phyloP scores from a whole-genome alignment of 1,284 basidiomycete species.

The Tranzscheliella williamsii region DNA sequence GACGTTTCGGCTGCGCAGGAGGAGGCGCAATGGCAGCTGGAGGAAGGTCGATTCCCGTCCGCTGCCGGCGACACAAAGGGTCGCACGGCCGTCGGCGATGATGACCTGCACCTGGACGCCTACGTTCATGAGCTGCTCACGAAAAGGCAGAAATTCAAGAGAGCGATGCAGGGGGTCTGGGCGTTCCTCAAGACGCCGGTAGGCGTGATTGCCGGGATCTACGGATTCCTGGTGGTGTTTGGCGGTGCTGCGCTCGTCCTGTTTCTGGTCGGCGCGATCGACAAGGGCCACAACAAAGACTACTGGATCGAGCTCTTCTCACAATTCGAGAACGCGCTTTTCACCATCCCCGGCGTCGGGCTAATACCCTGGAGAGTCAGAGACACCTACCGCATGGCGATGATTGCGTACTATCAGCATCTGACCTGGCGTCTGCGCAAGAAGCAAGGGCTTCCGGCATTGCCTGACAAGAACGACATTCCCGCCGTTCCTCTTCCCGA shows the following conservation, averaged over 20 bases:
- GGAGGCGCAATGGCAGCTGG: slow-evolving; percentile 19
- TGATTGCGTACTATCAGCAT: slow-evolving; percentile 69
- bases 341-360: slow-evolving; percentile 71
- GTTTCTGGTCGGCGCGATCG: slow-evolving; percentile 31
- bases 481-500: slow-evolving; percentile 63
- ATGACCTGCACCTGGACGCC: slow-evolving; percentile 34
- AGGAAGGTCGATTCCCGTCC: slow-evolving; percentile 10
- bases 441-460: slow-evolving; percentile 20
- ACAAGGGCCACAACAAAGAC: slow-evolving; percentile 34
- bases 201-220: slow-evolving; percentile 74
- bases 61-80: background rate
- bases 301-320: slow-evolving; percentile 75
- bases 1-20: slow-evolving; percentile 5
- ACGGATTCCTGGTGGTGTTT: slow-evolving; percentile 68
- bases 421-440: slow-evolving; percentile 20
- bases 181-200: slow-evolving; percentile 76
- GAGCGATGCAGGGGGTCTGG: slow-evolving; percentile 75
- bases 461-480: slow-evolving; percentile 31
- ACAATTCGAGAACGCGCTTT: slow-evolving; percentile 77
- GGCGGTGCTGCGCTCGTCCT: slow-evolving; percentile 37
- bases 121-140: slow-evolving; percentile 34
- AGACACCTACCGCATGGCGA: slow-evolving; percentile 75
- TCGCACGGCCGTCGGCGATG: background rate
- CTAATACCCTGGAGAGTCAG: slow-evolving; percentile 72
- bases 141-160: slow-evolving; percentile 62